Evolutionary conservation across 148 eudicot species (phyloP), one percentile per base, ranked within the genome.

Genomic region (Fagopyrum tataricum): DNA sequence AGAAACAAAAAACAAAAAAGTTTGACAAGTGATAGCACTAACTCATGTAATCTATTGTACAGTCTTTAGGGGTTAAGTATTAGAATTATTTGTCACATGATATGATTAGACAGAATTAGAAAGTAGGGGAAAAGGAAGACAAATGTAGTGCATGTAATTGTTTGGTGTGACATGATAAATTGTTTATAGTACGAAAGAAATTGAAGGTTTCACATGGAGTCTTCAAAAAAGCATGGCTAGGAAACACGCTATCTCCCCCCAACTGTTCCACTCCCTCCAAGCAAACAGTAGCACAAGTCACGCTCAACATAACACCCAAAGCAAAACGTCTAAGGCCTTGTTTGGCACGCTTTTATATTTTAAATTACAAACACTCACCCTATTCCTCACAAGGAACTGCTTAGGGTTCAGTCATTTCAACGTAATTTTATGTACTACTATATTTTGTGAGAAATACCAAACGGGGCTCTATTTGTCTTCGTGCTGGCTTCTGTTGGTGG

Each of bases 251-350:
- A 53, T 53, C 7, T 53, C 4, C 24, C 49, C 2, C 7, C 23
- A 23, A 58, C 64, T 58, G 14, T 58, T 21, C 64, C 64, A 58
- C 64, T 58, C 31, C 20, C 64, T 3, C 37, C 9, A 31, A 58
- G 5, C 59, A 58, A 58, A 9, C 64, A 58, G 64, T 58, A 58
- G 64, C 31, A 58, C 64, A n/a, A 20, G 64, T 58, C 64, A 58
- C 64, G 31, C 37, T 58, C 64, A 55, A 21, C 37, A 58, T 58
- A 58, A 21, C 39, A 58, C 64, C 64, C 64, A 58, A 58, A 10
- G 11, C 64, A 58, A 58, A 58, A 8, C 4, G 0, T 20, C 31
- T 58, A 58, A 58, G 64, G 64, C 64, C 64, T 58, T 9, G 64
- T 58, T 58, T 58, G 64, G 64, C 39, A 58, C 26, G 37, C 64